phyloP scores from a whole-genome alignment of 2,329 filamentous ascomycete genomes.

The Trichothecium sympodiale region DNA sequence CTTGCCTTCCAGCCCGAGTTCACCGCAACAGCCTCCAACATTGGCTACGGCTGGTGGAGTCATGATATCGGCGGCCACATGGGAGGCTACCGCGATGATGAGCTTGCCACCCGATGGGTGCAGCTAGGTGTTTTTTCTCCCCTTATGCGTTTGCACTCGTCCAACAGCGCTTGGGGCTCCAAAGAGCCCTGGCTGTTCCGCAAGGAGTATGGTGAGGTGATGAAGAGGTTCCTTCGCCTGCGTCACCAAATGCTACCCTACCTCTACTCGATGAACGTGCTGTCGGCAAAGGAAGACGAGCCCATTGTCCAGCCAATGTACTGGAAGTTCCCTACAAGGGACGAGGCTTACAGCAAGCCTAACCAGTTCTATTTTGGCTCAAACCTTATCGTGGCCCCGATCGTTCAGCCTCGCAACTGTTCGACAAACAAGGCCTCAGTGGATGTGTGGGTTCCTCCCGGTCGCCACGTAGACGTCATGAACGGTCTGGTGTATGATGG shows the following conservation, averaged over 20 bases:
- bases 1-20: slow-evolving; percentile 56
- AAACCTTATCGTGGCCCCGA: slow-evolving; percentile 43
- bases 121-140: slow-evolving; percentile 52
- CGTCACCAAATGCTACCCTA: slow-evolving; percentile 51
- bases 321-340: slow-evolving; percentile 41
- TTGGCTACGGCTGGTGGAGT: slow-evolving; percentile 59
- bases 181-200: slow-evolving; percentile 53
- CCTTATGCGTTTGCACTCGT: slow-evolving; percentile 49
- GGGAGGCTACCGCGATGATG: slow-evolving; percentile 42
- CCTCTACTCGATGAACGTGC: slow-evolving; percentile 45
- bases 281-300: slow-evolving; percentile 28
- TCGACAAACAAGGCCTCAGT: slow-evolving; percentile 34
- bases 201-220: slow-evolving; percentile 29
- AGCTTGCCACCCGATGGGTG: slow-evolving; percentile 48
- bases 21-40: slow-evolving; percentile 54
- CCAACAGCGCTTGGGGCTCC: slow-evolving; percentile 43
- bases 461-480: slow-evolving; percentile 46
- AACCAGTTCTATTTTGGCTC: slow-evolving; percentile 51
- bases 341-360: slow-evolving; percentile 42
- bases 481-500: slow-evolving; percentile 46
- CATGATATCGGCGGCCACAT: slow-evolving; percentile 59
- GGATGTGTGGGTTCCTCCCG: slow-evolving; percentile 45
- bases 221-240: slow-evolving; percentile 38
- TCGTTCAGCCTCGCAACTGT: slow-evolving; percentile 37
- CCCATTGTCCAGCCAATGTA: slow-evolving; percentile 52